phyloP scores from a whole-genome alignment of 1,284 basidiomycete genomes.

The Puccinia coronata region DNA sequence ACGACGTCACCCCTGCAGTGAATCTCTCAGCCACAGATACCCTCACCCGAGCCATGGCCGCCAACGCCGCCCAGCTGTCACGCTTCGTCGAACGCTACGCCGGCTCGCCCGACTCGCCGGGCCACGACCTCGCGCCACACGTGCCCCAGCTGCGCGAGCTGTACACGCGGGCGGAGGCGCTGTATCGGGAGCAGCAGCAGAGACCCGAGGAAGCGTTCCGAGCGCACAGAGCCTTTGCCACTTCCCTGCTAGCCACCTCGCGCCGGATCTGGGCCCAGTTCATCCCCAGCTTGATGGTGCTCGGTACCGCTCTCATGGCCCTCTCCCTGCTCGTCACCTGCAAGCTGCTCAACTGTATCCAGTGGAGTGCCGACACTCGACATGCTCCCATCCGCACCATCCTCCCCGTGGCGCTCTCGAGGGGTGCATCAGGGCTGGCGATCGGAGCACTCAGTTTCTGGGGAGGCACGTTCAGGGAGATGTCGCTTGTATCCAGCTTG shows the following conservation, averaged over 20 bases:
- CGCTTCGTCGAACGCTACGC: constrained; percentile 76
- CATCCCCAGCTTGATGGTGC: constrained; percentile 72
- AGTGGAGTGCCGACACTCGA: not conserved
- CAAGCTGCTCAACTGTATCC: constrained; percentile 9
- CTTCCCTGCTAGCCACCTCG: constrained; percentile 57
- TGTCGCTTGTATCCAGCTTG: not conserved
- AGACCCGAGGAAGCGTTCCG: constrained; percentile 14
- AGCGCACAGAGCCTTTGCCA: constrained; percentile 29
- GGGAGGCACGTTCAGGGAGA: constrained; percentile 51
- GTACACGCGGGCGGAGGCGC: constrained; percentile 53
- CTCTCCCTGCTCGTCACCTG: constrained; percentile 54
- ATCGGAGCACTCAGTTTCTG: constrained; percentile 14
- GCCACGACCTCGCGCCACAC: constrained; percentile 66
- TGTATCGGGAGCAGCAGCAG: constrained; percentile 52
- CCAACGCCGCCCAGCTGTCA: constrained; percentile 77
- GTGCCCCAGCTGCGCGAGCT: constrained; percentile 55
- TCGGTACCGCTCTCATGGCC: constrained; percentile 64
- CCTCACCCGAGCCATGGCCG: constrained; percentile 68
- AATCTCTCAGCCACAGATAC: constrained; percentile 52
- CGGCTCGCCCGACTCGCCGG: constrained; percentile 65
- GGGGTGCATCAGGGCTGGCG: not conserved
- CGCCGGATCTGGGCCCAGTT: constrained; percentile 93
- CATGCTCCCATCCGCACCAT: constrained; percentile 22
- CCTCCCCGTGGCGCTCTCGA: not conserved
- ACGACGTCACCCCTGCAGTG: no score